A percentile compares a stretch with the other conserved stretches of the same genome.
These are phyloP conservation scores for Coemansia sp. DNA, from an alignment of 192 early-diverging fungal species.

Conservation along the genomic window DNA sequence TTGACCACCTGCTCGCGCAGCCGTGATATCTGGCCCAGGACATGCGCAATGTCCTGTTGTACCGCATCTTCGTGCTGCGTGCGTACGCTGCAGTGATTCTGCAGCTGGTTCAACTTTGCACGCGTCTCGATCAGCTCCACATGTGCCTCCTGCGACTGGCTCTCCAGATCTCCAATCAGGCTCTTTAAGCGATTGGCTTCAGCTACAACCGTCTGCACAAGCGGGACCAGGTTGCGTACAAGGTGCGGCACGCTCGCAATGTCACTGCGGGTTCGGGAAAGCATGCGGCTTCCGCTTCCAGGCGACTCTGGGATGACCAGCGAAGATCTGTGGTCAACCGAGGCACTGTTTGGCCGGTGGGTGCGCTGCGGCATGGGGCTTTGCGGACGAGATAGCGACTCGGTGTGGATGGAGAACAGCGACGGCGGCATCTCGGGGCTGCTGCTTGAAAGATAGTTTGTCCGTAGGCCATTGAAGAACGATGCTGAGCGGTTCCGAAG, in stretches of 20 bases:
- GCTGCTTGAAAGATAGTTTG: constrained; percentile 26
- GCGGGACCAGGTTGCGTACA: constrained; percentile 22
- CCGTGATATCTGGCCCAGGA: constrained; percentile 41
- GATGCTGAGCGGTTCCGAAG: constrained; percentile 45
- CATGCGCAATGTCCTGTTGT: constrained; percentile 51
- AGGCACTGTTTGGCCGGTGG: constrained; percentile 4
- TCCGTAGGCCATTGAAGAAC: constrained; percentile 44
- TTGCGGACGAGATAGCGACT: background rate
- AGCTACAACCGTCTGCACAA: constrained; percentile 24
- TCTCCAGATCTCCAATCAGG: constrained; percentile 30
- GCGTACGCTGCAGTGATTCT: constrained; percentile 30
- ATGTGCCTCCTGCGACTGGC: constrained; percentile 24
- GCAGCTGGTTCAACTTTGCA: constrained; percentile 24
- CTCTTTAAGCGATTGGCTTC: constrained; percentile 22
- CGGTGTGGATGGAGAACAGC: background rate
- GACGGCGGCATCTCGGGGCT: constrained; percentile 17
- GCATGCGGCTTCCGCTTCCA: background rate
- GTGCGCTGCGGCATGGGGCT: background rate
- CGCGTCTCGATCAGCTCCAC: constrained; percentile 32
- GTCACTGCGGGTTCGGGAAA: constrained; percentile 9
- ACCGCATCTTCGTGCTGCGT: constrained; percentile 36
- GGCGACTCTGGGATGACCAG: background rate
- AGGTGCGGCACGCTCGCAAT: constrained; percentile 23
- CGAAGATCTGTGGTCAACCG: background rate
- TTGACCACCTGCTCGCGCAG: constrained; percentile 32